phyloP scores from a whole-genome alignment of 139 green algal genomes.

The Tetradesmus obliquus region DNA sequence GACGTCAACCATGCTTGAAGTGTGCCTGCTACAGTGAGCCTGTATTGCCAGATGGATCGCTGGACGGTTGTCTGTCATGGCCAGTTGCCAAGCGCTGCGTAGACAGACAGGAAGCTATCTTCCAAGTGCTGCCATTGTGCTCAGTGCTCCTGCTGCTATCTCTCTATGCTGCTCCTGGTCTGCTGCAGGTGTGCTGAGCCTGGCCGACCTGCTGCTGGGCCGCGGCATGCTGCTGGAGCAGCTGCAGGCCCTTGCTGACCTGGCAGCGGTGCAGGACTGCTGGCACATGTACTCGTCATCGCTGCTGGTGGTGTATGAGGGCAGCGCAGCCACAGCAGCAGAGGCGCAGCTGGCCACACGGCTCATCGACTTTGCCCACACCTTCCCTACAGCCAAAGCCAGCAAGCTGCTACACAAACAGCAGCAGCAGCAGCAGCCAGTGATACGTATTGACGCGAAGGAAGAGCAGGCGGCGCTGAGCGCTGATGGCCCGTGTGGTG shows the following conservation, averaged over 20 bases:
- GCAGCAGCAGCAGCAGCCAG: slow-evolving; percentile 19
- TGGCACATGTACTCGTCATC: slow-evolving; percentile 85
- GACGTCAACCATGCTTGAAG: too few relatives aligned
- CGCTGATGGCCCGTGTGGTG: background rate
- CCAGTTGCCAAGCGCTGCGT: too few relatives aligned
- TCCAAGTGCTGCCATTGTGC: too few relatives aligned
- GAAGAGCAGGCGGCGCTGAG: background rate
- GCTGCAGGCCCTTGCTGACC: slow-evolving; percentile 68
- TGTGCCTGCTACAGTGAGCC: too few relatives aligned
- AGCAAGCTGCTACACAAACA: background rate
- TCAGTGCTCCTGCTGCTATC: too few relatives aligned
- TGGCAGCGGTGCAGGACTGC: slow-evolving; percentile 76
- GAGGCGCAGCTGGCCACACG: slow-evolving; percentile 56
- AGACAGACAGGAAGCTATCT: too few relatives aligned
- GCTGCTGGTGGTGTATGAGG: slow-evolving; percentile 89
- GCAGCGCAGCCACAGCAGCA: slow-evolving; percentile 57
- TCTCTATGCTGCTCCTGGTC: too few relatives aligned
- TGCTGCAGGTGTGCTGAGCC: slow-evolving; percentile 21
- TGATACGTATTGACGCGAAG: too few relatives aligned
- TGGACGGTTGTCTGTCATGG: too few relatives aligned
- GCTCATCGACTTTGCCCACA: slow-evolving; percentile 93
- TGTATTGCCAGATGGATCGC: too few relatives aligned
- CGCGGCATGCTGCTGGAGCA: slow-evolving; percentile 55
- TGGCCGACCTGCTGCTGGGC: background rate
- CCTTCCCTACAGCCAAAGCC: slow-evolving; percentile 63